Evolutionary conservation across 352 stramenopile species (phyloP).

Genomic region (Phytophthora pseudosyringae): DNA sequence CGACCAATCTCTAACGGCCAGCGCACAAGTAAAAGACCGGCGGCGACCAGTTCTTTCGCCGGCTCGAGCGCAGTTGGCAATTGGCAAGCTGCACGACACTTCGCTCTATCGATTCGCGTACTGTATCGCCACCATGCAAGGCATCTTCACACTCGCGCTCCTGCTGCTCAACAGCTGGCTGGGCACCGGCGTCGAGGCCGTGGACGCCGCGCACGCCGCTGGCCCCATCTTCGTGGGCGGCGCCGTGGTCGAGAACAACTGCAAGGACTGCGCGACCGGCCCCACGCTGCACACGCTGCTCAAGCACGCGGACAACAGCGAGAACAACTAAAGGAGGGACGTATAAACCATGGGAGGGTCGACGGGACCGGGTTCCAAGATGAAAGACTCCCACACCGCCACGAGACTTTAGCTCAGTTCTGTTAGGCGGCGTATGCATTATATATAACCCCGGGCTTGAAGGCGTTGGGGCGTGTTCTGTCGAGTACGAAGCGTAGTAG

Average conservation of each 20-base stretch:
- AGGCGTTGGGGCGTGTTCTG: slow-evolving; percentile 2
- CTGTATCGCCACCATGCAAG: slow-evolving; percentile 37
- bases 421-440: slow-evolving; percentile 26
- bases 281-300: slow-evolving; percentile 28
- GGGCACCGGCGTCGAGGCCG: slow-evolving; percentile 12
- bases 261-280: slow-evolving; percentile 13
- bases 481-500: neutral
- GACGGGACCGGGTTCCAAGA: too few species aligned
- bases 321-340: neutral
- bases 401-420: slow-evolving; percentile 2
- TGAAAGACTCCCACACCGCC: slow-evolving; percentile 7
- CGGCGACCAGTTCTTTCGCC: neutral
- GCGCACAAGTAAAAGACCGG: slow-evolving; percentile 14
- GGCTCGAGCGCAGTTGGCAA: slow-evolving; percentile 21
- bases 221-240: slow-evolving; percentile 23
- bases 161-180: slow-evolving; percentile 43
- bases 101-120: too few species aligned
- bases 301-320: slow-evolving; percentile 18
- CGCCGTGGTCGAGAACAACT: slow-evolving; percentile 26
- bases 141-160: slow-evolving; percentile 51
- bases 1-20: slow-evolving; percentile 31
- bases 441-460: slow-evolving; percentile 19
- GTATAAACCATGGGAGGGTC: neutral
- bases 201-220: slow-evolving; percentile 19
- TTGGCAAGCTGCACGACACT: slow-evolving; percentile 6